These are phyloP conservation scores for Tylopilus orsonianus DNA, from an alignment of 1,284 basidiomycete species.

Conservation along the genomic window DNA sequence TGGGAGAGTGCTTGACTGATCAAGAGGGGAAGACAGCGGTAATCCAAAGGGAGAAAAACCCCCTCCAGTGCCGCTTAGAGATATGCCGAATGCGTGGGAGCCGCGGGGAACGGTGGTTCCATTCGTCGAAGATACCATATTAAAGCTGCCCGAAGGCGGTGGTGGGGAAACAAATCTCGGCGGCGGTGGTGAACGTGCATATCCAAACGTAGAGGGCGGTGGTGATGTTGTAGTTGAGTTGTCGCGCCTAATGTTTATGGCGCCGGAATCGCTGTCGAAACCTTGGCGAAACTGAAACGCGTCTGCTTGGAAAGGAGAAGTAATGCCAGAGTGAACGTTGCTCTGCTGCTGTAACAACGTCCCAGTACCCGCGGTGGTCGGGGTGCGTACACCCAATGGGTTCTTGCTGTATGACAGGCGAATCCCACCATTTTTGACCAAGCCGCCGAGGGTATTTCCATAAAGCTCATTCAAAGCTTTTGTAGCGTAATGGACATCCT, in stretches of 20 bases:
- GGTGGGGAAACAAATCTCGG: conserved; percentile 56
- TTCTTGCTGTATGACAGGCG: conserved; percentile 96
- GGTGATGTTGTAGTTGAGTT: conserved; percentile 41
- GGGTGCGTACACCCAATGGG: conserved; percentile 82
- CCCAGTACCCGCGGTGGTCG: conserved; percentile 57
- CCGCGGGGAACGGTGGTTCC: conserved; percentile 31
- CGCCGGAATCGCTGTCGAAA: conserved; percentile 36
- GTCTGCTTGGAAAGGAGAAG: conserved; percentile 37
- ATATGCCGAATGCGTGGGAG: conserved; percentile 33
- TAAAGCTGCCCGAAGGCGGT: conserved; percentile 41
- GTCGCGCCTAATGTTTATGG: conserved; percentile 36
- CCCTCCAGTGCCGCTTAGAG: conserved; percentile 29
- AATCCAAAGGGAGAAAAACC: conserved; percentile 66
- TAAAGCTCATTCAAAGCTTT: conserved; percentile 87
- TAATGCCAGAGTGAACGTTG: conserved; percentile 26
- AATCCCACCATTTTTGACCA: conserved; percentile 94
- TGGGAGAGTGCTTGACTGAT: conserved; percentile 37
- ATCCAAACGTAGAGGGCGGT: conserved; percentile 42
- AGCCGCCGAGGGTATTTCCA: conserved; percentile 85
- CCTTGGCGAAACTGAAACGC: conserved; percentile 39
- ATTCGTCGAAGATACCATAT: conserved; percentile 35
- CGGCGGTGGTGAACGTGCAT: conserved; percentile 60
- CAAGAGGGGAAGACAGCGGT: conserved; percentile 39
- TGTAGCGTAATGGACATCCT: conserved; percentile 83
- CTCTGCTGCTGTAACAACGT: conserved; percentile 53